These are phyloP conservation scores for Huiozyma naganishii DNA, from an alignment of 805 yeast genomes.

Conservation along the genomic window DNA sequence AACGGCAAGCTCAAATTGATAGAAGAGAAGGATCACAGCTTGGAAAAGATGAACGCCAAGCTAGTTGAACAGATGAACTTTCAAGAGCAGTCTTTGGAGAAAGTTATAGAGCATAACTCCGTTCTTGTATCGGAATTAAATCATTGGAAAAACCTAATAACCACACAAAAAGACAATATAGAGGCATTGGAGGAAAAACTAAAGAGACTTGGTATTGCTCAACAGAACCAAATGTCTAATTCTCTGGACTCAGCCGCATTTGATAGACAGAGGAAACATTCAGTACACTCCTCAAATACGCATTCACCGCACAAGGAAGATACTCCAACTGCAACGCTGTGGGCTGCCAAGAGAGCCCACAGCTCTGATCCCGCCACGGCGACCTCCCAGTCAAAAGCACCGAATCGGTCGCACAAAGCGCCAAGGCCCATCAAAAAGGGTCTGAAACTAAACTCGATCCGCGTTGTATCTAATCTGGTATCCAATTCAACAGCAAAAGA, in stretches of 20 bases:
- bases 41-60: slow-evolving; percentile 17
- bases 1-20: slow-evolving; percentile 6
- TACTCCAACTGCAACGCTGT: too few relatives aligned
- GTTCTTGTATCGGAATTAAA: slow-evolving; percentile 10
- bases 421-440: slow-evolving; percentile 10
- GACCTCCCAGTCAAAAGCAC: too few relatives aligned
- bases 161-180: slow-evolving; percentile 9
- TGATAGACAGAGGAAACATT: too few relatives aligned
- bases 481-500: background rate
- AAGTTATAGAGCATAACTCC: slow-evolving; percentile 9
- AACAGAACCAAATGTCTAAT: too few relatives aligned
- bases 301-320: too few relatives aligned
- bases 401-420: too few relatives aligned
- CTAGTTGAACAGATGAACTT: slow-evolving; percentile 13
- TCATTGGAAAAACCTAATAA: slow-evolving; percentile 7
- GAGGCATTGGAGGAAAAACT: slow-evolving; percentile 8
- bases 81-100: slow-evolving; percentile 13
- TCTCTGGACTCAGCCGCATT: too few relatives aligned
- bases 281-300: background rate
- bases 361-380: too few relatives aligned
- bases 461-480: slow-evolving; percentile 6
- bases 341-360: too few relatives aligned
- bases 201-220: background rate
- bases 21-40: slow-evolving; percentile 6
- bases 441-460: slow-evolving; percentile 12